Conservation (phyloP, 75 land plant genomes). For the Chamaecyparis obtusa region DNA sequence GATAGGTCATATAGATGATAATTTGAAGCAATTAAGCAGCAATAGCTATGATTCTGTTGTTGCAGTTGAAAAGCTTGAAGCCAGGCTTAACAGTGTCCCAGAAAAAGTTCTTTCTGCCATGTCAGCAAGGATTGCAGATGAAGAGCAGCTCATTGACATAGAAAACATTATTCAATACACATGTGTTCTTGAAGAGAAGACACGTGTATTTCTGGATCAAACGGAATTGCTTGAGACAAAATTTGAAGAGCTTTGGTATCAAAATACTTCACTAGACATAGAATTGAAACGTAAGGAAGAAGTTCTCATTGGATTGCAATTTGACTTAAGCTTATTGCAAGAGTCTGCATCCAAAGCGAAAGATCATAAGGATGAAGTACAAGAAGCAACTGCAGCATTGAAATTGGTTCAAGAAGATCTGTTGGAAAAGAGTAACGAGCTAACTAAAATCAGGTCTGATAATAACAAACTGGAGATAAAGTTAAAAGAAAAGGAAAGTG, state of each 20-base stretch:
- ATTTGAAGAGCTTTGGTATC: conserved; percentile 27
- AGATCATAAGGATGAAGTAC: conserved; percentile 59
- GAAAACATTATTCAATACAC: conserved; percentile 28
- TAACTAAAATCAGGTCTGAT: conserved; percentile 25
- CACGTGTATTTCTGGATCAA: conserved; percentile 23
- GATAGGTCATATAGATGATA: conserved; percentile 9
- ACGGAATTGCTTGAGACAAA: conserved; percentile 28
- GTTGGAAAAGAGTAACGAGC: conserved; percentile 25
- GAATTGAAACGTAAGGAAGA: conserved; percentile 77
- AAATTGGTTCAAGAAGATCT: conserved; percentile 50
- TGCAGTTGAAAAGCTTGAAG: background rate
- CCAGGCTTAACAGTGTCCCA: conserved; percentile 9
- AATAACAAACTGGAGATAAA: conserved; percentile 31
- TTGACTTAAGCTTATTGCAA: conserved; percentile 85
- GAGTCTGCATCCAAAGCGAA: conserved; percentile 62
- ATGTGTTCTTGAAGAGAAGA: conserved; percentile 19
- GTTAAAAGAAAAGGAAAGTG: conserved; percentile 34
- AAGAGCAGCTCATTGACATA: background rate
- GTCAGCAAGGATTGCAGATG: background rate
- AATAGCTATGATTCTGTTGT: conserved; percentile 15
- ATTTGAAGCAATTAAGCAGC: background rate
- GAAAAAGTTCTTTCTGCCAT: conserved; percentile 10
- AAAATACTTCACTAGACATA: conserved; percentile 30
- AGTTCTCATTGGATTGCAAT: conserved; percentile 49
- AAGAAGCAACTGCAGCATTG: conserved; percentile 30